Evolutionary conservation across 257 asterid species (phyloP).

Genomic region (Nicotiana otophora): DNA sequence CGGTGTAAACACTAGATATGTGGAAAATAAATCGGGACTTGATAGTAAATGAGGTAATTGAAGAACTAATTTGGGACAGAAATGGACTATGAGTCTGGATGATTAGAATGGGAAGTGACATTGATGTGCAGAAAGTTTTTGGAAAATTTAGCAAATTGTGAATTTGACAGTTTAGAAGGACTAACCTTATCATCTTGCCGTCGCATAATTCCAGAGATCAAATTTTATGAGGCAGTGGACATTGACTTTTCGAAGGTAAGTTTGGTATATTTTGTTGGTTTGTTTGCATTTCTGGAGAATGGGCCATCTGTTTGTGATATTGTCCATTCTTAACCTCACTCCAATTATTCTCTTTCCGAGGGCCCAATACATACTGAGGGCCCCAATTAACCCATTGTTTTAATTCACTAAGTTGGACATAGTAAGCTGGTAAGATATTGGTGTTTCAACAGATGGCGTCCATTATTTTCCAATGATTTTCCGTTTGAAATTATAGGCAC

Average conservation of each 20-base stretch:
- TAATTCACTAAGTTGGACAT: background rate
- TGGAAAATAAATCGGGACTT: too few relatives aligned
- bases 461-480: background rate
- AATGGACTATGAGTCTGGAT: background rate
- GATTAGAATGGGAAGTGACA: background rate
- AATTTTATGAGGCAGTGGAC: background rate
- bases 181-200: constrained; percentile 1
- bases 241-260: constrained; percentile 1
- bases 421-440: background rate
- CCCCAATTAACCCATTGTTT: background rate
- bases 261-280: background rate
- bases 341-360: background rate
- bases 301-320: constrained; percentile 1
- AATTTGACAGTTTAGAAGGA: background rate
- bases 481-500: background rate
- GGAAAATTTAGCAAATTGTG: background rate
- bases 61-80: background rate
- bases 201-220: background rate
- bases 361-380: background rate
- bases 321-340: background rate
- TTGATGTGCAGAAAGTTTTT: background rate
- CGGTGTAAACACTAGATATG: too few relatives aligned
- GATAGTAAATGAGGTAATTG: background rate
- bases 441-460: background rate
- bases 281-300: background rate